Base-by-base conservation (phyloP, 1,284 basidiomycete species). In the Thelephora terrestris region DNA sequence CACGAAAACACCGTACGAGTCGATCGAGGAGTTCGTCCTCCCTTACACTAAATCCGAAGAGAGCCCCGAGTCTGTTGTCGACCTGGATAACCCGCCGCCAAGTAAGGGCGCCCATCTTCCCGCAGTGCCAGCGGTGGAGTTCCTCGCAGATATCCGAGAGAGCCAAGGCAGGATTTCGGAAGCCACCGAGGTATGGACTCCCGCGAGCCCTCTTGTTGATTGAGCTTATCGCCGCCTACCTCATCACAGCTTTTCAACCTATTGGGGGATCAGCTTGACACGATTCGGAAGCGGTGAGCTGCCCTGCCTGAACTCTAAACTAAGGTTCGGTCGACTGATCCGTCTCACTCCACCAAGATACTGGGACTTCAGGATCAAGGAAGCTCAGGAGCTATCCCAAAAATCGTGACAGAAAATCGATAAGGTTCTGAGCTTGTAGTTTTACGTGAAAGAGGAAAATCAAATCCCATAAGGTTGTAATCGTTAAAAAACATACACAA, bases 61-160 rank as follows among this genome's bases (percentile, higher is more conserved):
- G 12, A 42, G 39, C n/a, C 10, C 39, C 17, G 58, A 61, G 4
- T 73, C 76, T 37, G 64, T 84, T 3, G 69, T 88, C 10, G 85
- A 89, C 62, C 67, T 88, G 20, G 86, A 88, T 55, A 81, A 85
- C 57, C 86, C 84, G 1, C 67, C 69, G 0, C 86, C 85, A 1
- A 74, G 74, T n/a, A 61, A 69, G 40, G 76, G 74, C 18, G 85
- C 91, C 3, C 73, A 84, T 47, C 65, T 93, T 16, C 91, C 91
- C 2, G 81, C 83, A 47, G 69, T 77, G 1, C 71, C 78, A 23
- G 92, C 91, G 5, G 70, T 95, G 45, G 92, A 96, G 64, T 91
- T 93, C 61, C 58, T 90, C 51, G 92, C 90, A 0, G 92, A 96
- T 58, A 72, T 84, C 1, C 71, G 83, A 53, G 79, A 84, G 57